Percentiles rank a stretch among this genome's conserved stretches.
These are phyloP conservation scores for Daldinia sp. DNA, from an alignment of 2,329 filamentous ascomycete species.

Conservation along the genomic window DNA sequence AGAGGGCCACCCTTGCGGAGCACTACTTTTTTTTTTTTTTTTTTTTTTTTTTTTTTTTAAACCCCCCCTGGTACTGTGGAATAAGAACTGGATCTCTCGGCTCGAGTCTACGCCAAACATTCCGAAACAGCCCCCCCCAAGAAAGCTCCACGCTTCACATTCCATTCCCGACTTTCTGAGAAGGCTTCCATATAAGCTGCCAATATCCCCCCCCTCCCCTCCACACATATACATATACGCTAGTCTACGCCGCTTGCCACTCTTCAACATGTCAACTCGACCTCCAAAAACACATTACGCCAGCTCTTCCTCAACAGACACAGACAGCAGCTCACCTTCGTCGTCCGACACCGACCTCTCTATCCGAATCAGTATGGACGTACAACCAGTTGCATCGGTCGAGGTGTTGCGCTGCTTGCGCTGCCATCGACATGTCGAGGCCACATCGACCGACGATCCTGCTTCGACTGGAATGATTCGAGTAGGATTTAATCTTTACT, in stretches of 20 bases:
- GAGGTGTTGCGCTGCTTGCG: conserved; percentile 64
- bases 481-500: conserved; percentile 74
- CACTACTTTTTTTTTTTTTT: not conserved
- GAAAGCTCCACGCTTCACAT: conserved; percentile 33
- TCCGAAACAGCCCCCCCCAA: conserved; percentile 38
- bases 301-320: conserved; percentile 52
- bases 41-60: conserved; percentile 5
- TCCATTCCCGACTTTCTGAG: conserved; percentile 29
- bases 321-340: conserved; percentile 49
- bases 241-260: conserved; percentile 21
- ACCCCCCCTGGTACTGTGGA: conserved; percentile 24
- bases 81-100: conserved; percentile 38
- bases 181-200: conserved; percentile 37
- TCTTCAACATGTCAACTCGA: conserved; percentile 50
- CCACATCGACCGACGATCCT: conserved; percentile 70
- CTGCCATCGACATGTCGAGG: conserved; percentile 72
- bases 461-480: conserved; percentile 71
- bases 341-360: conserved; percentile 60
- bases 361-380: conserved; percentile 62
- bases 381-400: conserved; percentile 64
- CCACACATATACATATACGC: conserved; percentile 20
- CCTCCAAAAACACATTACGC: conserved; percentile 55
- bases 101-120: conserved; percentile 38
- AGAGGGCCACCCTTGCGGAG: conserved; percentile 32
- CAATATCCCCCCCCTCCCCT: conserved; percentile 17